phyloP scores from a whole-genome alignment of 2,329 filamentous ascomycete genomes.

The Cercospora berteroae region DNA sequence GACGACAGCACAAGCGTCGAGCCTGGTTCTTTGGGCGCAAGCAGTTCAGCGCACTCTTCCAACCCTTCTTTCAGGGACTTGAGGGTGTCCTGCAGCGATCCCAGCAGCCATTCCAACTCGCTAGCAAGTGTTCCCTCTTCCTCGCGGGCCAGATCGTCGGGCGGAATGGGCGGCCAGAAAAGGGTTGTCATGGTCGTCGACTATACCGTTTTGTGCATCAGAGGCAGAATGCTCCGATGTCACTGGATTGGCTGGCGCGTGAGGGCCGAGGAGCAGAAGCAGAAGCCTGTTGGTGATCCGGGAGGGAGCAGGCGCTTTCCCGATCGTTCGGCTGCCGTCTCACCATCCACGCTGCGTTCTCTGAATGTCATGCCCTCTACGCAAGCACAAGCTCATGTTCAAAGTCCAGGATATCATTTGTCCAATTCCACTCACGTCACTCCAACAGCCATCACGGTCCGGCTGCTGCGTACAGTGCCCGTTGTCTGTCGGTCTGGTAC shows the following conservation, averaged over 20 bases:
- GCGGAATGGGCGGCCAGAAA: conserved; percentile 58
- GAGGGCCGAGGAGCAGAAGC: neutral
- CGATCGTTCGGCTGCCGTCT: neutral
- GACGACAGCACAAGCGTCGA: conserved; percentile 89
- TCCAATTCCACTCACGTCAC: neutral
- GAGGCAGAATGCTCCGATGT: neutral
- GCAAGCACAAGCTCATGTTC: neutral
- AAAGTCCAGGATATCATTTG: neutral
- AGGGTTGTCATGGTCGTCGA: conserved; percentile 57
- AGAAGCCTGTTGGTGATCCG: conserved; percentile 1
- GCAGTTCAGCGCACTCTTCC: conserved; percentile 82
- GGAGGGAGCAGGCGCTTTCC: conserved; percentile 2
- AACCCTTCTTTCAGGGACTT: conserved; percentile 66
- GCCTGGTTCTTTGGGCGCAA: conserved; percentile 79
- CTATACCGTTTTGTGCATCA: neutral
- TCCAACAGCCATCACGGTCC: neutral
- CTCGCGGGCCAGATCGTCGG: conserved; percentile 51
- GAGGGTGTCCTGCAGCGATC: conserved; percentile 60
- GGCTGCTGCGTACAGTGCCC: neutral
- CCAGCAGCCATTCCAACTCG: conserved; percentile 64
- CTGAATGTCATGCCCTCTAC: neutral
- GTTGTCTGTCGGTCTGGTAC: neutral
- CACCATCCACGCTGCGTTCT: neutral
- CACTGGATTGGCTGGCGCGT: neutral
- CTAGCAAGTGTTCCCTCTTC: conserved; percentile 54